These are phyloP conservation scores for Flaveria trinervia DNA, from an alignment of 129 eudicot genomes.

Conservation along the genomic window DNA sequence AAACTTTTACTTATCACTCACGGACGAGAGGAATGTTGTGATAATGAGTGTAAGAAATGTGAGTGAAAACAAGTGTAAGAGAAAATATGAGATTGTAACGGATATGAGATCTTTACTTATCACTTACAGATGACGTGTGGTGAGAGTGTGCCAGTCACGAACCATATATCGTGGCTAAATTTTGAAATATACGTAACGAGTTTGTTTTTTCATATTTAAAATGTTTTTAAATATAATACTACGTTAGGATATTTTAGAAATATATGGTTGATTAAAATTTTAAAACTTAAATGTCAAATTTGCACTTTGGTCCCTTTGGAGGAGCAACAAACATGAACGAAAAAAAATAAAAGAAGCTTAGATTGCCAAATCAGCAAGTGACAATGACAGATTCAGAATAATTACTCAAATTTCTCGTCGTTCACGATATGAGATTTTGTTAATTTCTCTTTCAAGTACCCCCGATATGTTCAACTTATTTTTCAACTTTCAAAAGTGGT, in stretches of 20 bases:
- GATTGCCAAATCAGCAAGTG: constrained; percentile 27
- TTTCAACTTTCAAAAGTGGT: not conserved
- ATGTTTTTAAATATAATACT: not conserved
- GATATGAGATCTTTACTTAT: too few relatives aligned
- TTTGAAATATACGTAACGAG: not conserved
- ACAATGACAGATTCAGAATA: constrained; percentile 24
- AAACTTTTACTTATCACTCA: too few relatives aligned
- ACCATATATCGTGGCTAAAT: too few relatives aligned
- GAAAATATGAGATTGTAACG: too few relatives aligned
- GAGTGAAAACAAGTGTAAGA: too few relatives aligned
- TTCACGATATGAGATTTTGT: constrained; percentile 20
- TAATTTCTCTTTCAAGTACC: constrained; percentile 8
- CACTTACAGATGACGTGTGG: too few relatives aligned
- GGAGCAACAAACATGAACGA: constrained; percentile 24
- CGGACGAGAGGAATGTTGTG: too few relatives aligned
- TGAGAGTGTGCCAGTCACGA: too few relatives aligned
- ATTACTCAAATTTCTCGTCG: constrained; percentile 29
- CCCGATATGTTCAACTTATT: constrained; percentile 1
- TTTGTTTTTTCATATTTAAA: not conserved
- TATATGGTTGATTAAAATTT: not conserved
- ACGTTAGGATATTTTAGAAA: not conserved
- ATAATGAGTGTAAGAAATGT: too few relatives aligned
- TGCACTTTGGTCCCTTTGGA: constrained; percentile 3
- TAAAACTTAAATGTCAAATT: not conserved
- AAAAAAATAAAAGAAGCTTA: constrained; percentile 17